Conservation (phyloP, 2,329 filamentous ascomycete genomes). For the Penicillium sp. region DNA sequence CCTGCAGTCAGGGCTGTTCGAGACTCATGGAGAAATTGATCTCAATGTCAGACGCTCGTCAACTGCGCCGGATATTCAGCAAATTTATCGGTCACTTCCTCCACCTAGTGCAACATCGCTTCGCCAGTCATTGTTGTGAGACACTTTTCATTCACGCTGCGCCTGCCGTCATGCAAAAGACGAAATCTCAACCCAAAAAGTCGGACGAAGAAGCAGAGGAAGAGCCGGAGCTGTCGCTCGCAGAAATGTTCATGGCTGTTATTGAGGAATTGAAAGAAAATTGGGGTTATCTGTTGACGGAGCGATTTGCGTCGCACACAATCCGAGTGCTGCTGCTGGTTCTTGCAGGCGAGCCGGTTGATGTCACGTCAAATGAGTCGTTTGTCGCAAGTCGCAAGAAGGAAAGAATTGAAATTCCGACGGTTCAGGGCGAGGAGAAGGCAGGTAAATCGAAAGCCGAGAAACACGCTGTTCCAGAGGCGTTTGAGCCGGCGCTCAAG, state of each 20-base stretch:
- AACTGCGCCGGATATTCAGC: conserved; percentile 83
- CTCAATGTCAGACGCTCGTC: conserved; percentile 69
- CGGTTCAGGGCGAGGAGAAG: conserved; percentile 44
- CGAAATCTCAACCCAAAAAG: conserved; percentile 48
- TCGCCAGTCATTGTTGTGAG: conserved; percentile 96
- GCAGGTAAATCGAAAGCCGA: conserved; percentile 51
- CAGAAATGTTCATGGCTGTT: conserved; percentile 77
- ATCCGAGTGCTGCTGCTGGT: conserved; percentile 82
- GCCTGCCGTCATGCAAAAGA: conserved; percentile 71
- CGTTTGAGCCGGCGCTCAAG: conserved; percentile 72
- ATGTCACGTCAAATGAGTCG: conserved; percentile 65
- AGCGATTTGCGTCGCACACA: conserved; percentile 86
- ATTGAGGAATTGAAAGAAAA: conserved; percentile 85
- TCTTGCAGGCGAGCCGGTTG: conserved; percentile 76
- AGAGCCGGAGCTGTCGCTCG: conserved; percentile 65
- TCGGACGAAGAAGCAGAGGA: conserved; percentile 45
- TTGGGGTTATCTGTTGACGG: conserved; percentile 78
- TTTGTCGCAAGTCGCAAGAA: conserved; percentile 91
- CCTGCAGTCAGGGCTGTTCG: conserved; percentile 93
- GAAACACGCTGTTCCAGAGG: conserved; percentile 64
- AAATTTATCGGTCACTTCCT: conserved; percentile 85
- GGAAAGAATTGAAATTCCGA: conserved; percentile 68
- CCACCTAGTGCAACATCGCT: conserved; percentile 88
- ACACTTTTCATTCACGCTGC: conserved; percentile 83
- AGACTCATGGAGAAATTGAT: conserved; percentile 89